Percentiles rank a stretch among this genome's conserved stretches.
Conservation (phyloP, 2,329 filamentous ascomycete genomes). For the Aspergillus latus region DNA sequence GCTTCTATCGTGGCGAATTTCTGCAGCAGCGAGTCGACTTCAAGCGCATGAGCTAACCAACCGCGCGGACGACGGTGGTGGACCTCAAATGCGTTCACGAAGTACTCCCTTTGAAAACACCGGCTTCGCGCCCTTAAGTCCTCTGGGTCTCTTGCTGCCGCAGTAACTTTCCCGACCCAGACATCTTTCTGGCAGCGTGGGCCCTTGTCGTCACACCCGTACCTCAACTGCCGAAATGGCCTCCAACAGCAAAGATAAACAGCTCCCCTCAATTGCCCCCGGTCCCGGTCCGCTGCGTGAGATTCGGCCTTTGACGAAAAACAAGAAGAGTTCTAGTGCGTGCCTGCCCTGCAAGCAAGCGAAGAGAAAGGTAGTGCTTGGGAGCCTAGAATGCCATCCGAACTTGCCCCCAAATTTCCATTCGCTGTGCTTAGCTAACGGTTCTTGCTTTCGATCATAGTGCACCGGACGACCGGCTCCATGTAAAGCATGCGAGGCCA, state of each 20-base stretch:
- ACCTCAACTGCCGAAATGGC: slow-evolving; percentile 16
- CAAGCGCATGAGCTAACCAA: background rate
- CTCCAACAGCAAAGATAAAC: slow-evolving; percentile 22
- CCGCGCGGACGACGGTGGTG: background rate
- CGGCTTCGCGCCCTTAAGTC: background rate
- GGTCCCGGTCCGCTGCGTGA: slow-evolving; percentile 22
- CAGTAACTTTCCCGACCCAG: background rate
- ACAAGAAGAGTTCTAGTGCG: slow-evolving; percentile 39
- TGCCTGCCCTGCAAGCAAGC: slow-evolving; percentile 38
- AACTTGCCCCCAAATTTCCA: background rate
- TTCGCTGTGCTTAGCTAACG: slow-evolving; percentile 6
- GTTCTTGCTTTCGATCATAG: slow-evolving; percentile 20
- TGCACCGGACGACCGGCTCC: slow-evolving; percentile 37
- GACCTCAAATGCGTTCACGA: background rate
- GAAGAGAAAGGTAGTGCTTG: slow-evolving; percentile 35
- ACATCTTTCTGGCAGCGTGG: background rate
- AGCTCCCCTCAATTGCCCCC: slow-evolving; percentile 32
- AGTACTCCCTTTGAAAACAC: background rate
- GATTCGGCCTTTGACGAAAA: slow-evolving; percentile 25
- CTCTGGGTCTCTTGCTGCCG: background rate
- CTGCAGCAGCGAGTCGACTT: background rate
- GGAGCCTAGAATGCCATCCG: background rate
- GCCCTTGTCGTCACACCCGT: background rate
- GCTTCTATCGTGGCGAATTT: background rate
- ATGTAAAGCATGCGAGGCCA: slow-evolving; percentile 36